Evolutionary conservation across 2,329 filamentous ascomycete genomes (phyloP).

Genomic region (Dactylella cylindrospora): DNA sequence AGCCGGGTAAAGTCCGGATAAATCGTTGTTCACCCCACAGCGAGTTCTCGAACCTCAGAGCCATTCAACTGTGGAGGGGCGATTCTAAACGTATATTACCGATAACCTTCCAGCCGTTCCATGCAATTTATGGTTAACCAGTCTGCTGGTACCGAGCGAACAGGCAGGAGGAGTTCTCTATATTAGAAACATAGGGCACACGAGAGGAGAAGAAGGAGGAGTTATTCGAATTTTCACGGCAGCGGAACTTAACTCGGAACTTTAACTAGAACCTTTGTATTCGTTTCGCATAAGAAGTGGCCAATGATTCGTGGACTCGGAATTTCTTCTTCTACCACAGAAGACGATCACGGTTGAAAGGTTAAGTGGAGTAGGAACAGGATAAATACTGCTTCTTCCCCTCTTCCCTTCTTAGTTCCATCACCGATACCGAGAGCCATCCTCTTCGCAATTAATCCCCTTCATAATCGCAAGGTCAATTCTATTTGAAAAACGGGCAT

Average conservation of each 20-base stretch:
- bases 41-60: too few species aligned
- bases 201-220: conserved; percentile 21
- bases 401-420: conserved; percentile 6
- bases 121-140: conserved; percentile 42
- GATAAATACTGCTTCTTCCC: conserved; percentile 39
- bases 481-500: neutral
- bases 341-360: conserved; percentile 28
- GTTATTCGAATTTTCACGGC: conserved; percentile 20
- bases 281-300: conserved; percentile 15
- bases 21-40: conserved; percentile 36
- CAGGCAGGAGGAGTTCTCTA: conserved; percentile 32
- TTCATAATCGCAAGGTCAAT: neutral
- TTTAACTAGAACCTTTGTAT: conserved; percentile 15
- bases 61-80: conserved; percentile 20
- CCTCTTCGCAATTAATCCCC: neutral
- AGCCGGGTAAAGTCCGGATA: conserved; percentile 42
- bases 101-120: conserved; percentile 26
- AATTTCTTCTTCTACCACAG: conserved; percentile 5
- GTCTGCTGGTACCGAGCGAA: conserved; percentile 19
- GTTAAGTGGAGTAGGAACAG: conserved; percentile 13
- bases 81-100: conserved; percentile 41
- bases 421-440: too few species aligned
- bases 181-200: conserved; percentile 10
- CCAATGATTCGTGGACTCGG: conserved; percentile 25
- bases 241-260: too few species aligned